Conservation (phyloP, 78 protist species). For the Guillardia theta region DNA sequence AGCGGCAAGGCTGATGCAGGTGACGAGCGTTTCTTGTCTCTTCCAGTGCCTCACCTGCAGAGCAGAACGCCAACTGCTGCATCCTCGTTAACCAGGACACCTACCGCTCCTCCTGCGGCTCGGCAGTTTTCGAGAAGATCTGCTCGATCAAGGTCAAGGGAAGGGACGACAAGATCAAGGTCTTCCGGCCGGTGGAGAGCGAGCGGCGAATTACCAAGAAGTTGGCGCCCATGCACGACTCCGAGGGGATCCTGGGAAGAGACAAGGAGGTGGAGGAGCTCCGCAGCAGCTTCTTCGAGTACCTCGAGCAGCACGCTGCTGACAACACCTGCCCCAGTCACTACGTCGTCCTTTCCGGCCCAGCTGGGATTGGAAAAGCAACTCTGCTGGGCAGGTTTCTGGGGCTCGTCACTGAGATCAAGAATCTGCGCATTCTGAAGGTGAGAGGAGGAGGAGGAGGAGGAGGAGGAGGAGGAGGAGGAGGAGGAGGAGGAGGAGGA, state of each 20-base stretch:
- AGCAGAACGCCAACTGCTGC: not conserved
- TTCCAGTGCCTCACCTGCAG: too few species aligned
- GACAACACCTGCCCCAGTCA: not conserved
- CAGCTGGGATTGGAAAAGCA: not conserved
- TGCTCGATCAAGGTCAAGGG: slow-evolving; percentile 33
- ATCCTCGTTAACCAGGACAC: not conserved
- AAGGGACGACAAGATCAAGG: not conserved
- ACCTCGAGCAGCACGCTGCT: not conserved
- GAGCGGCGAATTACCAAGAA: slow-evolving; percentile 12
- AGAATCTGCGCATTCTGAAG: not conserved
- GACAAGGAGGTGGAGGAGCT: not conserved
- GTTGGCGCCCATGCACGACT: not conserved
- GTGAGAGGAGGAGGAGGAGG: too few species aligned
- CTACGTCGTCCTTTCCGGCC: not conserved
- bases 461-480: too few species aligned
- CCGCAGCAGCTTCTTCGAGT: not conserved
- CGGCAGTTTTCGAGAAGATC: not conserved
- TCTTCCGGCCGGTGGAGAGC: not conserved
- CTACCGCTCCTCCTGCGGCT: not conserved
- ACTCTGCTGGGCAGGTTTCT: not conserved
- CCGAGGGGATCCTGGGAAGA: not conserved
- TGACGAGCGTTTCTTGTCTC: too few species aligned
- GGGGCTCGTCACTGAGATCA: not conserved
- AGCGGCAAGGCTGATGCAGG: not conserved
- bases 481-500: too few species aligned